Base-by-base conservation (phyloP, 495 filamentous ascomycete species). In the Penicillium pancosmium region DNA sequence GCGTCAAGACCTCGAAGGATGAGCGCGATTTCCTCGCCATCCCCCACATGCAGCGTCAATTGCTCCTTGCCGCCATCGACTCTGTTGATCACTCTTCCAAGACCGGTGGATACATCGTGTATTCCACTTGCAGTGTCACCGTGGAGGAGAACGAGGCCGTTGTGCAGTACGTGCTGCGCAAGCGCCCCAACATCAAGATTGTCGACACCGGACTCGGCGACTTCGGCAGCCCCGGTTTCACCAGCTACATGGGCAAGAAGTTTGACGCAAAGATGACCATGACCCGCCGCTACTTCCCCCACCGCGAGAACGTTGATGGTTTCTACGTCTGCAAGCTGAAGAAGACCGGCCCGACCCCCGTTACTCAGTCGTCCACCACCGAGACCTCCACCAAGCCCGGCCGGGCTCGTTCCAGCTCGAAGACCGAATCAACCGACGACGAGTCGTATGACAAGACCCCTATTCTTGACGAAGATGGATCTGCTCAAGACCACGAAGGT, bases 251-350 rank as follows among this genome's bases (percentile, higher is more conserved):
- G 82, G 88, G 91, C 69, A 97, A 97, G 82, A 84, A 82, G 50
- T 98, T 98, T 75, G 87, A 91, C 66, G 80, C 86, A 6, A 89
- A 85, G 70, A 87, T 98, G 82, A 90, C 89, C 64, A 76, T 92
- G 64, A 93, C 93, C 15, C 82, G 91, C 52, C 82, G 95, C 52
- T 98, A 91, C 75, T 98, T 97, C 74, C 93, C 93, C 0, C 93
- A 98, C 64, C 82, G 90, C 44, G 93, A 93, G 79, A 98, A 98
- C 78, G 90, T 98, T 25, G 94, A 98, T 63, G 94, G 94, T 54
- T 98, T 98, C 86, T 98, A 95, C 71, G 94, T 98, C 56, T 89
- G 91, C 67, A 98, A 98, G 75, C 87, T 98, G 69, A 93, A 95
- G 78, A 98, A 98, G 84, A 84, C 83, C 31, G 94, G 84, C 12